Base-by-base conservation (phyloP, 2,329 filamentous ascomycete genomes). In the Fusarium mexicanum region DNA sequence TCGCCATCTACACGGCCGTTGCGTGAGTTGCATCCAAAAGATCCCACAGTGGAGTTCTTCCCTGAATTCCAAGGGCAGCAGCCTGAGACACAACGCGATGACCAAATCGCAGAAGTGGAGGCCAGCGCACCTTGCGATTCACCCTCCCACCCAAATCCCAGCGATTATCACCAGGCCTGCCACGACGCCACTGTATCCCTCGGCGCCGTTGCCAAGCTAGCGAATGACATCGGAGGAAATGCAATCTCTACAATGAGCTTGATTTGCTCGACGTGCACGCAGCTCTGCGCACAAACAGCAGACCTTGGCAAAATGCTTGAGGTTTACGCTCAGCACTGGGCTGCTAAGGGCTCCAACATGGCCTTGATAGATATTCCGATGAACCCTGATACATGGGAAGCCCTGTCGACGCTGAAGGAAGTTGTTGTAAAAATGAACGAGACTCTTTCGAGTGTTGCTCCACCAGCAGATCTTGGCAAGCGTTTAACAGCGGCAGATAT, bases 291-390 rank as follows among this genome's bases (percentile, higher is more conserved):
- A 4, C 72, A 76, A 9, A 24, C 65, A n/a, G 20, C 55, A 7
- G 76, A 79, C 20, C 66, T 79, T 0, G 41, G 67, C 26, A 55
- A 60, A 24, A 79, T 79, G 47, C 63, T 76, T 0, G 29, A 40
- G 5, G 31, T 35, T 0, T 78, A 79, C 18, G 55, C 63, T 9
- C 50, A 57, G 4, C 67, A 75, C 43, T 78, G 73, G 71, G 26
- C 26, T 8, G 44, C 64, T 14, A 51, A 64, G 8, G 64, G 58
- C 8, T 67, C 64, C 14, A 76, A 62, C 9, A 47, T 63, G 26
- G 47, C 65, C 4, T 16, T 51, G 13, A 50, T 51, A 2, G 67
- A 76, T 2, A 67, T 74, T 3, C 75, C 77, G 3, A 47, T 78
- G 3, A 72, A 51, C 11, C 69, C 76, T 1, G 61, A 62, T 4